Conservation (phyloP, 1,139 yeast species). For the Suhomyces wounanorum region DNA sequence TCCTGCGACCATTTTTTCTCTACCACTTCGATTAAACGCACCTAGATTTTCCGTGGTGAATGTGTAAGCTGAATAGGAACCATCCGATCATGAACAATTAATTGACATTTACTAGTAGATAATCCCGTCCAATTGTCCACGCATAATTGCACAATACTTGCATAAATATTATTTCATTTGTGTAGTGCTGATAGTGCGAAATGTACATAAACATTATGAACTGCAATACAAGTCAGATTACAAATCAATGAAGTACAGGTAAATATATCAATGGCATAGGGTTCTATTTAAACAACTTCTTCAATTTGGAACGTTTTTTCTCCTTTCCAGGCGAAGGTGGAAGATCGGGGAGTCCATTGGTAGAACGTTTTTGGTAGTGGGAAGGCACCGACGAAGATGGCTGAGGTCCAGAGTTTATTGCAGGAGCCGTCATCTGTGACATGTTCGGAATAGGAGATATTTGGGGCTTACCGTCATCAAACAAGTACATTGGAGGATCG, state of each 20-base stretch:
- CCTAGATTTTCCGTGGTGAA: too few relatives aligned
- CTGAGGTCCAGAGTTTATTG: neutral
- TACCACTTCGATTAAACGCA: too few relatives aligned
- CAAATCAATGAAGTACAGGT: neutral
- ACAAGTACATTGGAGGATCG: conserved; percentile 40
- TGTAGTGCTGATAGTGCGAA: neutral
- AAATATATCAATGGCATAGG: neutral
- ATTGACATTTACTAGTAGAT: neutral
- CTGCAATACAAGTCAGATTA: neutral
- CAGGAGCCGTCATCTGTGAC: neutral
- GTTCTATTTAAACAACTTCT: conserved; percentile 36
- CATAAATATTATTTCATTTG: neutral
- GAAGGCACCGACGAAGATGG: neutral
- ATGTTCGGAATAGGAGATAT: conserved; percentile 10
- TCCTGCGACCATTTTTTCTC: too few relatives aligned
- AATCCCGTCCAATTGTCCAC: neutral
- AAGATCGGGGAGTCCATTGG: conserved; percentile 7
- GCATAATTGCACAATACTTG: neutral
- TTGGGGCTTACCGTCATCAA: conserved; percentile 27
- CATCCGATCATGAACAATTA: neutral
- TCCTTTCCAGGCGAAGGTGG: conserved; percentile 24
- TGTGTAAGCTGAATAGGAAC: too few relatives aligned
- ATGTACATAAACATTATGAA: neutral
- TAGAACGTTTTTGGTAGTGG: conserved; percentile 29
- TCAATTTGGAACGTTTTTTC: conserved; percentile 39